Conservation (phyloP, 2,329 filamentous ascomycete genomes). For the Penicillium nordicum region DNA sequence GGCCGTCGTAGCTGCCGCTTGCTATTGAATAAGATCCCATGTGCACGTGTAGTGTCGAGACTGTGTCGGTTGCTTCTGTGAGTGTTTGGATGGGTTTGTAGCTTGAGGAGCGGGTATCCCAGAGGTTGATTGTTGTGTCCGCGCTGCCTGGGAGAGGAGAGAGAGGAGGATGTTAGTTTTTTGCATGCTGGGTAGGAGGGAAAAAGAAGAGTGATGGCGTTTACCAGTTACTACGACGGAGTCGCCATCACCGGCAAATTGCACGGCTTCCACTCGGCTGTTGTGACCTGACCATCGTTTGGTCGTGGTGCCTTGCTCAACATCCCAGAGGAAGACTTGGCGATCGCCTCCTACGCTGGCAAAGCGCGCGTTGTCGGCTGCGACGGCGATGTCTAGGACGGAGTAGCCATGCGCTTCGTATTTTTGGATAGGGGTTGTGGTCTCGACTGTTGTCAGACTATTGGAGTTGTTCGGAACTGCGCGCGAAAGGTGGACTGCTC, state of each 20-base stretch:
- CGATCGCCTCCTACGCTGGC: conserved; percentile 87
- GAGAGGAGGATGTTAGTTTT: background rate
- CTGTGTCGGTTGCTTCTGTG: conserved; percentile 41
- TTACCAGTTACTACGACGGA: conserved; percentile 63
- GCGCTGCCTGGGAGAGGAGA: conserved; percentile 35
- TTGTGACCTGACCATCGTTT: conserved; percentile 71
- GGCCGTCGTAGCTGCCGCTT: conserved; percentile 78
- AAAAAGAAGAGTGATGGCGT: background rate
- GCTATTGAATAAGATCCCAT: conserved; percentile 53
- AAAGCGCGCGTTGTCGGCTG: conserved; percentile 75
- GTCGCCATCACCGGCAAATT: conserved; percentile 74
- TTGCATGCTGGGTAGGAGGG: background rate
- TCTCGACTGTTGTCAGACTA: conserved; percentile 30
- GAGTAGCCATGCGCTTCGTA: conserved; percentile 91
- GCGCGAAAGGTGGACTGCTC: conserved; percentile 82
- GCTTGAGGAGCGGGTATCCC: conserved; percentile 41
- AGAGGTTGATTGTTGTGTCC: conserved; percentile 43
- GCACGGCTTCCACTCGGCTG: conserved; percentile 71
- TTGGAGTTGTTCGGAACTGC: conserved; percentile 41
- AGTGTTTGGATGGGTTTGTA: conserved; percentile 44
- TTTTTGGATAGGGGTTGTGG: conserved; percentile 68
- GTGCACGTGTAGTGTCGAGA: conserved; percentile 41
- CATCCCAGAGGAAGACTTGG: conserved; percentile 91
- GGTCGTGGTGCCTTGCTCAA: conserved; percentile 71
- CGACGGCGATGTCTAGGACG: conserved; percentile 74